phyloP scores from a whole-genome alignment of 768 basidiomycete genomes.

The Tubosaeta sp. region DNA sequence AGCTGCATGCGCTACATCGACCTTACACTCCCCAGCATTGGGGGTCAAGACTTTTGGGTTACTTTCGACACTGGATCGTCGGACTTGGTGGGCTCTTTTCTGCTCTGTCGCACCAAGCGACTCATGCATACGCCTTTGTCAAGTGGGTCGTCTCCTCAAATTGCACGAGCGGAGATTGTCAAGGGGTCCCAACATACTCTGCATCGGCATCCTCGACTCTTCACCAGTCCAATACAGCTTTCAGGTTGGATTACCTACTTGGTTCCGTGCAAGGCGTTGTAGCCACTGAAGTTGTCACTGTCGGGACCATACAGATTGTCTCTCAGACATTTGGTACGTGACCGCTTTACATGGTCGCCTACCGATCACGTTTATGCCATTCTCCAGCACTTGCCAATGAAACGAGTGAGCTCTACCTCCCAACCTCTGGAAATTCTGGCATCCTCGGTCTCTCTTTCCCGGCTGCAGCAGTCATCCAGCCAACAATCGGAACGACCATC shows the following conservation, averaged over 20 bases:
- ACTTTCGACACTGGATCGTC: slow-evolving; percentile 57
- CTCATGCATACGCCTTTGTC: not conserved
- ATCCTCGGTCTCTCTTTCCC: slow-evolving; percentile 54
- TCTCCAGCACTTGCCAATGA: slow-evolving; percentile 42
- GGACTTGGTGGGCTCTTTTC: slow-evolving; percentile 39
- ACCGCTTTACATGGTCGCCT: not conserved
- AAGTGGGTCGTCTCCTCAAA: slow-evolving; percentile 51
- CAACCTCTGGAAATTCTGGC: slow-evolving; percentile 47
- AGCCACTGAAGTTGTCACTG: slow-evolving; percentile 41
- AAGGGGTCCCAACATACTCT: slow-evolving; percentile 39
- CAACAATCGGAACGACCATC: slow-evolving; percentile 40
- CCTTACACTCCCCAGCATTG: slow-evolving; percentile 31
- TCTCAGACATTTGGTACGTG: slow-evolving; percentile 46
- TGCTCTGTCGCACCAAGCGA: not conserved
- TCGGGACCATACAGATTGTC: slow-evolving; percentile 43
- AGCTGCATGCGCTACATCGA: not conserved
- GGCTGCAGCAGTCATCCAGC: slow-evolving; percentile 41
- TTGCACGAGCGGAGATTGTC: slow-evolving; percentile 45
- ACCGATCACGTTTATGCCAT: not conserved
- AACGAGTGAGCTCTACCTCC: slow-evolving; percentile 41
- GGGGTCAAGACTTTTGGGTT: slow-evolving; percentile 40
- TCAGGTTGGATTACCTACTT: slow-evolving; percentile 47
- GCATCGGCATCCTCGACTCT: slow-evolving; percentile 29
- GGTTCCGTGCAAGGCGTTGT: slow-evolving; percentile 53
- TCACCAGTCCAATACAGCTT: slow-evolving; percentile 31